Base-by-base conservation (phyloP, 129 eudicot species). In the Arctium lappa region DNA sequence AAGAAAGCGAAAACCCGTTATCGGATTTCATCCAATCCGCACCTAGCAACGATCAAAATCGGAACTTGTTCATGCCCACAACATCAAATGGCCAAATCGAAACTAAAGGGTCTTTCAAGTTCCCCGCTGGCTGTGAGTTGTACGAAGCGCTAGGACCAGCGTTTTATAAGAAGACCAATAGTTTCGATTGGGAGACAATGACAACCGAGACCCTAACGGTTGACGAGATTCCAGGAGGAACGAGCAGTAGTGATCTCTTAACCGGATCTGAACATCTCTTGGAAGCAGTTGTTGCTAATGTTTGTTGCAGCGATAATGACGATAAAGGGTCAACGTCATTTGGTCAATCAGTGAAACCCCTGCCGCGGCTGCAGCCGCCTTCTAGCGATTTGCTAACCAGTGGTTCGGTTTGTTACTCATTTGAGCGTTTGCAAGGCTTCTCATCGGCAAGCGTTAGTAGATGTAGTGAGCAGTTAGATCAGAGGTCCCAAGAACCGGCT, bases 211-310 rank as follows among this genome's bases (percentile, higher is more conserved):
- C 83, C 12, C 78, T 77, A 32, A 83, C 84, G 74, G 85, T 85
- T 81, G 36, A 83, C 73, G 80, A 86, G 63, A 90, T 89, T 79
- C 84, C 87, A 6, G 88, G 38, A 30, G 87, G 85, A 84, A 87
- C 89, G 30, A 81, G 84, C 75, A 66, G 85, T 81, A 86, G 88
- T 79, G 71, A 84, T 85, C 30, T 86, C 18, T 86, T 78, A 68
- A 74, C 86, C 3, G 89, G 86, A 82, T 69, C 91, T 13, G 94
- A 88, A 77, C 84, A 93, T 82, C 97, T 93, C 78, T 86, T 93
- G 40, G 99, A 91, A 80, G 97, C 97, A n/a, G 92, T 93, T 46
- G 95, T 96, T 74, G 96, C 94, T 38, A 96, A 88, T 48, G 86
- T 86, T 82, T 83, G 89, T 86, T 86, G 80, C 39, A 88, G 89